phyloP scores from a whole-genome alignment of 148 eudicot species.

The Rhododendron simsii region DNA sequence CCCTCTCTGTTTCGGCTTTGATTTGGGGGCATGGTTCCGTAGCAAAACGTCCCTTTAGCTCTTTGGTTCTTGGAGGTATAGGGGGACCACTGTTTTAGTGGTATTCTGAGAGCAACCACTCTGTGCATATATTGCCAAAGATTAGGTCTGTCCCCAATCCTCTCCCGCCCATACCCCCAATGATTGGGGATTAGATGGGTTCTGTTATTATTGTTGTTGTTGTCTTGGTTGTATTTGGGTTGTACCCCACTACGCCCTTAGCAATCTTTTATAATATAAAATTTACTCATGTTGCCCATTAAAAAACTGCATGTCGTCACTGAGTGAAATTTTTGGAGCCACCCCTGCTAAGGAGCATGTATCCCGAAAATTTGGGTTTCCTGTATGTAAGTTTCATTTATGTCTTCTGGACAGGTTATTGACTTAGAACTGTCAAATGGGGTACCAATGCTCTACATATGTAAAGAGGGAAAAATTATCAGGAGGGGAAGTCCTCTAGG shows the following conservation, averaged over 20 bases:
- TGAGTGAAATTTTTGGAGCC: background rate
- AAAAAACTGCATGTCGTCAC: background rate
- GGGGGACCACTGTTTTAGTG: too few species aligned
- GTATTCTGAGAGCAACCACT: too few species aligned
- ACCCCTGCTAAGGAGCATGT: background rate
- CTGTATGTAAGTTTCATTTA: background rate
- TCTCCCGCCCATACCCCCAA: too few species aligned
- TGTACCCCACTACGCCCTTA: background rate
- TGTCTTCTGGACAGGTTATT: conserved; percentile 31
- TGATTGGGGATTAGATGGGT: too few species aligned
- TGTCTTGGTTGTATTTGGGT: background rate
- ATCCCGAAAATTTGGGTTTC: background rate
- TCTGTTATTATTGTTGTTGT: too few species aligned
- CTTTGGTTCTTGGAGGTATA: too few species aligned
- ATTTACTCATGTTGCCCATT: background rate
- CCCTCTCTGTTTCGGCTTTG: too few species aligned
- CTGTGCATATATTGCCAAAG: too few species aligned
- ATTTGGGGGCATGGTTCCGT: too few species aligned
- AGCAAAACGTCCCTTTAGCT: too few species aligned
- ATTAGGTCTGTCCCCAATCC: too few species aligned
- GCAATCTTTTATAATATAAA: background rate
- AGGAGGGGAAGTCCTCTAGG: conserved; percentile 53
- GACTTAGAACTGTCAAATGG: conserved; percentile 52
- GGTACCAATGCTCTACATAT: conserved; percentile 56
- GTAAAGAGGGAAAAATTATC: conserved; percentile 33